Evolutionary conservation across 805 yeast species (phyloP).

Genomic region (Metschnikowia continentalis): DNA sequence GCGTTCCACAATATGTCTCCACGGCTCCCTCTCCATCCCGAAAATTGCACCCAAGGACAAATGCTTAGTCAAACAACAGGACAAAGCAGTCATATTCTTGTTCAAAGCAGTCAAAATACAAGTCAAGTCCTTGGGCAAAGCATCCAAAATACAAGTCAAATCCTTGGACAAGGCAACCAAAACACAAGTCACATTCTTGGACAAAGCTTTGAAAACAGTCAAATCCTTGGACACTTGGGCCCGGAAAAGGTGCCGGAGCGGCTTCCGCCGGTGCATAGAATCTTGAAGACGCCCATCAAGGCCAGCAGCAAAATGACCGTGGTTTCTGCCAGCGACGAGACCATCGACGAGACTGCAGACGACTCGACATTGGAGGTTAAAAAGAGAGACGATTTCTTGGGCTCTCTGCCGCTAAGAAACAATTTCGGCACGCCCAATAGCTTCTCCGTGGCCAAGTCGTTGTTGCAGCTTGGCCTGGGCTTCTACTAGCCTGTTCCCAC

Average conservation of each 20-base stretch:
- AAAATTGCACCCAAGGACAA: too few relatives aligned
- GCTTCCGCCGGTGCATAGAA: conserved; percentile 40
- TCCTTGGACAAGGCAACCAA: background rate
- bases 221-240: too few relatives aligned
- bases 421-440: conserved; percentile 43
- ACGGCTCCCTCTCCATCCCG: conserved; percentile 9
- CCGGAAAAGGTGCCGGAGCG: conserved; percentile 5
- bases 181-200: background rate
- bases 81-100: too few relatives aligned
- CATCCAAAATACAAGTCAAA: too few relatives aligned
- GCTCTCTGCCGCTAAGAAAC: conserved; percentile 32
- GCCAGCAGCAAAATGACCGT: conserved; percentile 22
- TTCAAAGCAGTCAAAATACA: too few relatives aligned
- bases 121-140: too few relatives aligned
- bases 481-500: conserved; percentile 11
- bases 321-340: conserved; percentile 20
- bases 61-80: too few relatives aligned
- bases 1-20: conserved; percentile 23
- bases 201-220: background rate
- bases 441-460: conserved; percentile 42
- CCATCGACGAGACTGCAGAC: conserved; percentile 20
- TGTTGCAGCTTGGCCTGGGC: conserved; percentile 40
- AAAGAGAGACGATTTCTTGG: conserved; percentile 22
- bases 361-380: conserved; percentile 15
- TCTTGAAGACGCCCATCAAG: conserved; percentile 42